phyloP scores from a whole-genome alignment of 1,284 basidiomycete genomes.

The Athelia sp. region DNA sequence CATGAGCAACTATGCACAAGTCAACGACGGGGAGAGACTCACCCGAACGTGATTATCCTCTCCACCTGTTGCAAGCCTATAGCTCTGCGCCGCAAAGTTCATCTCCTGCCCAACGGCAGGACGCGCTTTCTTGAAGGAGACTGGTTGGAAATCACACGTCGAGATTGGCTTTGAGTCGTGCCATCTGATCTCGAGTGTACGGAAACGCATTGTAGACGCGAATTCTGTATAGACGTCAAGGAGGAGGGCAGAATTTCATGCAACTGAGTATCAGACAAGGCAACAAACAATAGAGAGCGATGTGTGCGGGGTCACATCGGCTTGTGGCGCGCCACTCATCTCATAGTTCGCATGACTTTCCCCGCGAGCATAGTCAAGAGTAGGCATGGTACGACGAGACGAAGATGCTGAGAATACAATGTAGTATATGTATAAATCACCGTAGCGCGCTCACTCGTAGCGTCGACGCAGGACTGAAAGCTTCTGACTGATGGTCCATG shows the following conservation, averaged over 20 bases:
- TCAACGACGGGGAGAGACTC: constrained; percentile 27
- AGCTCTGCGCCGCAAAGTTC: constrained; percentile 60
- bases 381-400: constrained; percentile 60
- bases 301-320: too few species aligned
- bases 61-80: constrained; percentile 91
- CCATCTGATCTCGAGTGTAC: constrained; percentile 89
- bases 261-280: not conserved
- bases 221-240: too few species aligned
- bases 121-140: constrained; percentile 71
- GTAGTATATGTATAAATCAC: constrained; percentile 13
- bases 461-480: constrained; percentile 22
- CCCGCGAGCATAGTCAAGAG: not conserved
- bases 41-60: constrained; percentile 97
- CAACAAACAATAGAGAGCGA: not conserved
- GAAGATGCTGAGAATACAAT: constrained; percentile 82
- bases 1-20: too few species aligned
- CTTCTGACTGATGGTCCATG: constrained; percentile 22
- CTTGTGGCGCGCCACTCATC: not conserved
- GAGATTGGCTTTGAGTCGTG: constrained; percentile 94
- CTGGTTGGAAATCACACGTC: constrained; percentile 89
- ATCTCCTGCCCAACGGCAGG: constrained; percentile 51
- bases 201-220: constrained; percentile 59
- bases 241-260: too few species aligned
- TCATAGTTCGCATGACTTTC: not conserved
- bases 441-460: constrained; percentile 32